Percentiles rank a stretch among this genome's conserved stretches.
Evolutionary conservation across 306 rosid genomes (phyloP).

Genomic region (Ziziphus jujuba): DNA sequence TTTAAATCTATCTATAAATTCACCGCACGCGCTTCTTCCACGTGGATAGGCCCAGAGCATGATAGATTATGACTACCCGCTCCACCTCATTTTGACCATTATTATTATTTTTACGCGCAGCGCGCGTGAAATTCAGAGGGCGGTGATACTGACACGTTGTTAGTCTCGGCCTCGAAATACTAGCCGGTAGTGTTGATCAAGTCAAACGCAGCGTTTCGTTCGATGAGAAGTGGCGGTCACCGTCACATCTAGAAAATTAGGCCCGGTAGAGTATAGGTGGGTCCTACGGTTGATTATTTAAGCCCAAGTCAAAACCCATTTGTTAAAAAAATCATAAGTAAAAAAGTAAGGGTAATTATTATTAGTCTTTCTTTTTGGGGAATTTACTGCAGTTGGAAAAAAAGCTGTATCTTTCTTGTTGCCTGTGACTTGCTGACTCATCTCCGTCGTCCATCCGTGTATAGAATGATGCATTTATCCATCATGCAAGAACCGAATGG

Average conservation of each 20-base stretch:
- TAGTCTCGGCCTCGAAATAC: background rate
- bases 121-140: constrained; percentile 16
- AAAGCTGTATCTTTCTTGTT: background rate
- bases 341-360: no score
- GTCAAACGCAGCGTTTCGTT: constrained; percentile 42
- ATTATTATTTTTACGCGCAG: background rate
- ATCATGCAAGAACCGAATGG: no score
- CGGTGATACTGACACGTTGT: background rate
- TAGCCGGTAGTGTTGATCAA: background rate
- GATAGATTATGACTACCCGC: no score
- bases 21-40: constrained; percentile 4
- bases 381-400: background rate
- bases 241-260: background rate
- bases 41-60: constrained; percentile 8
- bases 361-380: no score
- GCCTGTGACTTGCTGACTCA: no score
- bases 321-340: background rate
- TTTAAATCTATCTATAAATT: background rate
- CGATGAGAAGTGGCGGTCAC: background rate
- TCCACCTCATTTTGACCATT: no score
- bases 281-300: background rate
- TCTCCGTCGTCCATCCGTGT: no score
- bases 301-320: background rate
- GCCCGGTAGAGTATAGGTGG: background rate
- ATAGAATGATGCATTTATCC: no score